These are phyloP conservation scores for Phytophthora cactorum DNA, from an alignment of 352 stramenopile genomes.

Conservation along the genomic window DNA sequence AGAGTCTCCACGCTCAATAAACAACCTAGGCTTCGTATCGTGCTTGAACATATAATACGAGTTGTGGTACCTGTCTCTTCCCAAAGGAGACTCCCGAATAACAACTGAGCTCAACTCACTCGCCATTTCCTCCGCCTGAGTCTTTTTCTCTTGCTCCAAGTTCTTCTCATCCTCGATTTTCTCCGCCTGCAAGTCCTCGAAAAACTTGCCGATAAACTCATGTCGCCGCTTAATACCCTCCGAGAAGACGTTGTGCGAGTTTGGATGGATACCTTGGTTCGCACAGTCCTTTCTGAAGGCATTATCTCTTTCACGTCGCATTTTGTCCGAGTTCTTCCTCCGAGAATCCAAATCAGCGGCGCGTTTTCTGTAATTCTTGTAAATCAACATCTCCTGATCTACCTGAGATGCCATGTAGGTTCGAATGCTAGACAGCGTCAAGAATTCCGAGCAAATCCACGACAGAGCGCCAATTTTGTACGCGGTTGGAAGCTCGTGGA, in stretches of 20 bases:
- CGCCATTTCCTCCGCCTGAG: slow-evolving; percentile 45
- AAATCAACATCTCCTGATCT: slow-evolving; percentile 62
- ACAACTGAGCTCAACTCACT: slow-evolving; percentile 55
- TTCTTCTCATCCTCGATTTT: slow-evolving; percentile 57
- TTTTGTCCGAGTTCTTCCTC: slow-evolving; percentile 56
- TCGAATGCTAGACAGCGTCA: slow-evolving; percentile 61
- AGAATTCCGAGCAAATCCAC: slow-evolving; percentile 73
- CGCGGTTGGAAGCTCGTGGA: slow-evolving; percentile 64
- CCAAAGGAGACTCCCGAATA: slow-evolving; percentile 72
- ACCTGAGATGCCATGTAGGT: slow-evolving; percentile 64
- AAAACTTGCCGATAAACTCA: slow-evolving; percentile 72
- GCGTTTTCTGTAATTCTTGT: slow-evolving; percentile 57
- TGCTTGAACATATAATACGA: slow-evolving; percentile 83
- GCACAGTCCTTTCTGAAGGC: slow-evolving; percentile 66
- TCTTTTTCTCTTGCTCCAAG: slow-evolving; percentile 59
- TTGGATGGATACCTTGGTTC: slow-evolving; percentile 66
- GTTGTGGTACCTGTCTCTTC: slow-evolving; percentile 80
- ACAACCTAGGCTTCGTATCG: slow-evolving; percentile 63
- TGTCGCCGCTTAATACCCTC: slow-evolving; percentile 68
- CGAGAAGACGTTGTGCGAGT: slow-evolving; percentile 71
- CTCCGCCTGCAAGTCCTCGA: slow-evolving; percentile 60
- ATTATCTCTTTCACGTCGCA: slow-evolving; percentile 62
- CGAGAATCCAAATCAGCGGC: slow-evolving; percentile 59
- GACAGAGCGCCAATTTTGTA: slow-evolving; percentile 72
- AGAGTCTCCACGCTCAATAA: slow-evolving; percentile 70